phyloP scores from a whole-genome alignment of 2,329 filamentous ascomycete genomes.

The Grosmannia serpens region DNA sequence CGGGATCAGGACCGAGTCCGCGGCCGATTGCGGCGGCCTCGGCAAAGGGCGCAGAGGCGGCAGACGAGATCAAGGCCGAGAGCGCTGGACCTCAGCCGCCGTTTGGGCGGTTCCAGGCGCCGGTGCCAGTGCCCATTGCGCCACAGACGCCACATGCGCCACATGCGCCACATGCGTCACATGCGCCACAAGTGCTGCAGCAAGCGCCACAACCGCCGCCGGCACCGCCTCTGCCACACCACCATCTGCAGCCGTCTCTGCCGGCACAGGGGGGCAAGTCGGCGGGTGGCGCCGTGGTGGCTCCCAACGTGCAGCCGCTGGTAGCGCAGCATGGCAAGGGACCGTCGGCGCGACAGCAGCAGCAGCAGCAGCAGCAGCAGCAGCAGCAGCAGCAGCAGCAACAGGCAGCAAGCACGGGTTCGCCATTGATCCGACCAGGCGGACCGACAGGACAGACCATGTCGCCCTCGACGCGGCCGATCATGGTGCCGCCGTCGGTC shows the following conservation, averaged over 20 bases:
- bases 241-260: not conserved
- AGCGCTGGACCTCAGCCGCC: not conserved
- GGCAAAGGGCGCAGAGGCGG: not conserved
- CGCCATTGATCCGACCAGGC: not conserved
- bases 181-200: not conserved
- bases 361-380: not conserved
- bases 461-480: conserved; percentile 3
- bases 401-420: not conserved
- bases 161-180: conserved; percentile 4
- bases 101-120: conserved; percentile 18
- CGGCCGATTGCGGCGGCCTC: not conserved
- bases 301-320: not conserved
- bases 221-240: not conserved
- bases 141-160: conserved; percentile 18
- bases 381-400: not conserved
- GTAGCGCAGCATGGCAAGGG: not conserved
- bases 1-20: not conserved
- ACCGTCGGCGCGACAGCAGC: not conserved
- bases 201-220: conserved; percentile 12
- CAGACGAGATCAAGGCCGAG: conserved; percentile 30
- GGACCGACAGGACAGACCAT: not conserved
- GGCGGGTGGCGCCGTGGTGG: not conserved
- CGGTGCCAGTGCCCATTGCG: conserved; percentile 18
- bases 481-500: conserved; percentile 32
- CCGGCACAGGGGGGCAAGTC: not conserved